Percentiles rank a stretch among this genome's conserved stretches.
Conservation (phyloP, 306 rosid species). For the Pyrus pyrifolia region DNA sequence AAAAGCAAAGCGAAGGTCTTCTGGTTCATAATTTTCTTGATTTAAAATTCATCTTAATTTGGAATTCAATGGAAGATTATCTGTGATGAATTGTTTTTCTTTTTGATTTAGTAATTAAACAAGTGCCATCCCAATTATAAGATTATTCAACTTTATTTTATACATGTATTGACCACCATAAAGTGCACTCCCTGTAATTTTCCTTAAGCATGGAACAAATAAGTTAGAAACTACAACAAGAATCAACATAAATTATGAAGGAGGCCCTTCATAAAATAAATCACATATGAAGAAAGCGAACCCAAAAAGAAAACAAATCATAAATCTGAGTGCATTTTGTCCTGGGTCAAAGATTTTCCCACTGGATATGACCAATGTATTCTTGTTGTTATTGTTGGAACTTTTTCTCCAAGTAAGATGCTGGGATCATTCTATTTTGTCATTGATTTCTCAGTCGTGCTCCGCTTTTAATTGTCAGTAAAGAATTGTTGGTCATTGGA, state of each 20-base stretch:
- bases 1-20: no score
- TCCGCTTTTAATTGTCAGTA: constrained; percentile 25
- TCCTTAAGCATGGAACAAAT: neutral
- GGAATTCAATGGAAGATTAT: no score
- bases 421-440: constrained; percentile 1
- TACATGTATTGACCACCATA: neutral
- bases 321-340: constrained; percentile 8
- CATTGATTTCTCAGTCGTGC: neutral
- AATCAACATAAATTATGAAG: constrained; percentile 1
- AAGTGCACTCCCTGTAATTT: neutral
- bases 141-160: neutral
- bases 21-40: no score
- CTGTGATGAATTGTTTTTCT: no score
- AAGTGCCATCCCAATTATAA: neutral
- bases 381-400: constrained; percentile 20
- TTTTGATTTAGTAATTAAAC: neutral
- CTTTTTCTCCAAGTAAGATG: constrained; percentile 12
- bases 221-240: neutral
- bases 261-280: neutral
- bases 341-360: constrained; percentile 28
- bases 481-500: constrained; percentile 35
- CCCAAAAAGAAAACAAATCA: neutral
- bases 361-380: constrained; percentile 40
- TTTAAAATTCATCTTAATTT: no score
- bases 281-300: neutral